These are phyloP conservation scores for Bipolaris gigantea DNA, from an alignment of 2,329 filamentous ascomycete species.

Conservation along the genomic window DNA sequence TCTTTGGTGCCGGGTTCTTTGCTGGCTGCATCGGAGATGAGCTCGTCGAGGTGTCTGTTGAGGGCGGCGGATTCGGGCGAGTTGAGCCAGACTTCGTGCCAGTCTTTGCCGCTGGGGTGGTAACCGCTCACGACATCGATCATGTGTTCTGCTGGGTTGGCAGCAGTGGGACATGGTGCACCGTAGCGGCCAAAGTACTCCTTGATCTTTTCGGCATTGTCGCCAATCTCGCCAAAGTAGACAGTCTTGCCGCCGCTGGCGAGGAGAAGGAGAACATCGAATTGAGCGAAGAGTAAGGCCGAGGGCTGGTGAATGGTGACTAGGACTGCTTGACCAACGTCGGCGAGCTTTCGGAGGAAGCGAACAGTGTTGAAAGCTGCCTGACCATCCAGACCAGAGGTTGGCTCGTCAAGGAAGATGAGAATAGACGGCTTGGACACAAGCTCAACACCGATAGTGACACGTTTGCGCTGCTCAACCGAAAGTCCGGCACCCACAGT, in stretches of 20 bases:
- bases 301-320: constrained; percentile 89
- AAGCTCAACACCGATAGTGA: constrained; percentile 62
- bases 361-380: constrained; percentile 71
- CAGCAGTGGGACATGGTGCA: constrained; percentile 55
- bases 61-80: constrained; percentile 40
- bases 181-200: constrained; percentile 53
- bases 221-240: constrained; percentile 79
- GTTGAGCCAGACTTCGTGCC: constrained; percentile 45
- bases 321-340: constrained; percentile 78
- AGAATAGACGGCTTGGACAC: constrained; percentile 64
- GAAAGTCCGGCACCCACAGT: constrained; percentile 31
- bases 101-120: constrained; percentile 43
- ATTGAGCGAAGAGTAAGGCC: constrained; percentile 77
- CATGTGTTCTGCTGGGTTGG: constrained; percentile 71
- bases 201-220: constrained; percentile 67
- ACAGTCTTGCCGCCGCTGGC: constrained; percentile 76
- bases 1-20: constrained; percentile 44
- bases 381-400: constrained; percentile 70
- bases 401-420: constrained; percentile 75
- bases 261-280: constrained; percentile 75
- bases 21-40: constrained; percentile 44
- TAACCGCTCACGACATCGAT: constrained; percentile 65
- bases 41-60: constrained; percentile 41
- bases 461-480: constrained; percentile 62
- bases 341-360: constrained; percentile 71